phyloP scores from a whole-genome alignment of 2,329 filamentous ascomycete species.

The Colletotrichum liriopes region DNA sequence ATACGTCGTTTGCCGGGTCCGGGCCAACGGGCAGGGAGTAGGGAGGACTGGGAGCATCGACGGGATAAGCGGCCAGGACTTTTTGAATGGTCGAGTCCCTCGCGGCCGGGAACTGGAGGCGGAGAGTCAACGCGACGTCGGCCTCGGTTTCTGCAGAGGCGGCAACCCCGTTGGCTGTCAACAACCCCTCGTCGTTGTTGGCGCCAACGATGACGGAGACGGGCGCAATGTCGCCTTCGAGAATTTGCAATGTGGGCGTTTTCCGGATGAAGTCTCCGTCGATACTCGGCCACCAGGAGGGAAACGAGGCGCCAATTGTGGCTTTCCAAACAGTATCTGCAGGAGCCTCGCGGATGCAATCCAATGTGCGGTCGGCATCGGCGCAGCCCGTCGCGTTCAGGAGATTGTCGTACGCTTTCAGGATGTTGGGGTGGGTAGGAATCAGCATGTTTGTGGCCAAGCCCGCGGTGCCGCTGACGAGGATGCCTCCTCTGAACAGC shows the following conservation, averaged over 20 bases:
- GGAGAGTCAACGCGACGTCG: conserved; percentile 10
- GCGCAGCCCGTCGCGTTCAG: conserved; percentile 24
- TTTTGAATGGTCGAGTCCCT: conserved; percentile 30
- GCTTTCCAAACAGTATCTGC: conserved; percentile 1
- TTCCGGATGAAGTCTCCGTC: conserved; percentile 27
- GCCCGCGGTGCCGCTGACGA: conserved; percentile 27
- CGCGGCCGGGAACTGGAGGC: conserved; percentile 26
- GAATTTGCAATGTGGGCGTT: conserved; percentile 17
- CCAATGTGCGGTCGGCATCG: conserved; percentile 24
- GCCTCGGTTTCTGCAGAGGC: conserved; percentile 33
- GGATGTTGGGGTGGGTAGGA: conserved; percentile 4
- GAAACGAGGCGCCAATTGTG: neutral
- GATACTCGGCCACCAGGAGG: conserved; percentile 27
- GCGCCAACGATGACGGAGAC: conserved; percentile 22
- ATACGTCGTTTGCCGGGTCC: conserved; percentile 12
- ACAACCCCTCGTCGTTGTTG: conserved; percentile 35
- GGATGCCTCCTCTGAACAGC: conserved; percentile 34
- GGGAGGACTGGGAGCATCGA: conserved; percentile 32
- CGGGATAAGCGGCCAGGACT: conserved; percentile 41
- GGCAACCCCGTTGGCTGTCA: neutral
- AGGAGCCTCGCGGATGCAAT: conserved; percentile 24
- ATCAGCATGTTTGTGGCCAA: conserved; percentile 13
- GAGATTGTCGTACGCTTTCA: conserved; percentile 14
- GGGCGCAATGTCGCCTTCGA: conserved; percentile 15
- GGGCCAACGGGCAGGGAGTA: conserved; percentile 35